These are phyloP conservation scores for Fusarium tanahbumbuense DNA, from an alignment of 2,329 filamentous ascomycete genomes.

Conservation along the genomic window DNA sequence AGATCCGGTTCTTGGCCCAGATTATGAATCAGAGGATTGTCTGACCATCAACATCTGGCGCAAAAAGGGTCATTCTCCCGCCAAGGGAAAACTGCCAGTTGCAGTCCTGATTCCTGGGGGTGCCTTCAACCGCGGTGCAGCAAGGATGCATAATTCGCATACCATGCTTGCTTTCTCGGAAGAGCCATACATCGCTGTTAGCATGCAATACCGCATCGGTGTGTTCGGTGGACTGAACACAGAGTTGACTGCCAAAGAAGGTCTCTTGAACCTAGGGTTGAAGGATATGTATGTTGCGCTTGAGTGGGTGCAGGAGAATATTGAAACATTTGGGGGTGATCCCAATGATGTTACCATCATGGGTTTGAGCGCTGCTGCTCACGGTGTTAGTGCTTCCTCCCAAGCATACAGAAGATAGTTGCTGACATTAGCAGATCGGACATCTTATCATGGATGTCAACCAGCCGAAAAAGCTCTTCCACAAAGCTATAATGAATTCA, in stretches of 20 bases:
- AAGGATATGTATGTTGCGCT: constrained; percentile 61
- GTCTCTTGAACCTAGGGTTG: constrained; percentile 65
- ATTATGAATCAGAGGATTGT: constrained; percentile 48
- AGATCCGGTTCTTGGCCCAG: constrained; percentile 47
- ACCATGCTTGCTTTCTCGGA: constrained; percentile 63
- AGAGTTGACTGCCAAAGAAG: constrained; percentile 61
- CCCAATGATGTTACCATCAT: constrained; percentile 60
- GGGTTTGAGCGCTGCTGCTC: constrained; percentile 56
- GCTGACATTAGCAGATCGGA: constrained; percentile 41
- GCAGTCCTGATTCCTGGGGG: constrained; percentile 47
- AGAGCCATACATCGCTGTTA: constrained; percentile 61
- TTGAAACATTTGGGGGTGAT: constrained; percentile 62
- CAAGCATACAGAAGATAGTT: accelerated
- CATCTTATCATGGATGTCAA: constrained; percentile 51
- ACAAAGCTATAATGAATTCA: constrained; percentile 50
- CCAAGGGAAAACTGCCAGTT: constrained; percentile 43
- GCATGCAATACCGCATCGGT: constrained; percentile 61
- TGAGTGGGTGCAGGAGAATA: constrained; percentile 64
- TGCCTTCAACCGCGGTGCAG: constrained; percentile 49
- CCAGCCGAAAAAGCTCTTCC: constrained; percentile 48
- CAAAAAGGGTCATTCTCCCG: constrained; percentile 21
- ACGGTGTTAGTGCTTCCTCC: constrained; percentile 34
- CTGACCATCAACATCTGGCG: constrained; percentile 46
- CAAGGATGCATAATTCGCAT: constrained; percentile 53
- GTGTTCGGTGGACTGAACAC: constrained; percentile 70